A percentile compares a stretch with the other conserved stretches of the same genome.
Evolutionary conservation across 768 basidiomycete genomes (phyloP).

Genomic region (Cystofilobasidium capitatum): DNA sequence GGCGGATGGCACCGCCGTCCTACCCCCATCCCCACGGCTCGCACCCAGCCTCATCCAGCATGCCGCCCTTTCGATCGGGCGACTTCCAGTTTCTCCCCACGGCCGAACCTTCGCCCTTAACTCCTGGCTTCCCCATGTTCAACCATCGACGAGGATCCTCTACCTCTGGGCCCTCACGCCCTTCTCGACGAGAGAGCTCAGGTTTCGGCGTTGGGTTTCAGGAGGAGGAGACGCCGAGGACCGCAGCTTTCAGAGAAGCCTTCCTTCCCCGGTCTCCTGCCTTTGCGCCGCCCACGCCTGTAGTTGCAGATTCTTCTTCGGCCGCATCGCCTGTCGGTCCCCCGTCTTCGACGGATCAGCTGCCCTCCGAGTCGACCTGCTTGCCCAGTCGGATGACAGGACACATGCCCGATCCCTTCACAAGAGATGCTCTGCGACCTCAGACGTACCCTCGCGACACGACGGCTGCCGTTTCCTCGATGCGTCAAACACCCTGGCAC

Average conservation of each 20-base stretch:
- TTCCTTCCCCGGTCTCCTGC: background rate
- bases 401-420: background rate
- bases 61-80: background rate
- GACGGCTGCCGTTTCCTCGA: background rate
- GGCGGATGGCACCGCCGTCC: background rate
- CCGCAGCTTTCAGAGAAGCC: background rate
- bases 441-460: background rate
- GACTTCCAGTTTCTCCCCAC: constrained; percentile 16
- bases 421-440: background rate
- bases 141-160: constrained; percentile 12
- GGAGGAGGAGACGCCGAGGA: background rate
- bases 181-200: background rate
- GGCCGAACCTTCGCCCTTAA: constrained; percentile 16
- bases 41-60: background rate
- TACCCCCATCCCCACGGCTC: background rate
- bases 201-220: constrained; percentile 1
- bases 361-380: background rate
- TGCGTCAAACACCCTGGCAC: constrained; percentile 4
- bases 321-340: background rate
- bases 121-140: constrained; percentile 5
- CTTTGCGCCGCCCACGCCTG: background rate
- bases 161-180: background rate
- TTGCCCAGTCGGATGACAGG: background rate
- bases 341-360: background rate
- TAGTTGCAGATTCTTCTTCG: background rate